A percentile compares a stretch with the other conserved stretches of the same genome.
Conservation (phyloP, 192 early-diverging fungal genomes). For the Coemansia sp. region DNA sequence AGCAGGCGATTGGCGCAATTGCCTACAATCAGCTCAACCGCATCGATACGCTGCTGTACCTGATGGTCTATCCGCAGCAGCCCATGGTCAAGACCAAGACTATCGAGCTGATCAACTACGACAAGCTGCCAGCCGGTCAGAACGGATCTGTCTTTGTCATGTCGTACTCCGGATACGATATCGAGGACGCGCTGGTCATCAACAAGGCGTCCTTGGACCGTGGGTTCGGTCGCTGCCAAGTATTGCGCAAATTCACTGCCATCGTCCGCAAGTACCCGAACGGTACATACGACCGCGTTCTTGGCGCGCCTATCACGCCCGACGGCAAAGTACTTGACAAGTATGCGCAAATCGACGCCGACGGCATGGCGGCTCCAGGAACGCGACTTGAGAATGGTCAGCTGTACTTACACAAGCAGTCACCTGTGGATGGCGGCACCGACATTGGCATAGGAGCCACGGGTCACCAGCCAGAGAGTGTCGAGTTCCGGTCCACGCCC, state of each 20-base stretch:
- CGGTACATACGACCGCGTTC: slow-evolving; percentile 78
- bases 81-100: slow-evolving; percentile 98
- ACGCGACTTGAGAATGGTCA: slow-evolving; percentile 70
- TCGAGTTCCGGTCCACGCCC: slow-evolving; percentile 69
- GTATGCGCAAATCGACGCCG: slow-evolving; percentile 75
- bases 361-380: slow-evolving; percentile 89
- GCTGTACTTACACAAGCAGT: slow-evolving; percentile 84
- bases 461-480: slow-evolving; percentile 17
- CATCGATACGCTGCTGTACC: slow-evolving; percentile 93
- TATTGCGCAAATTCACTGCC: slow-evolving; percentile 84
- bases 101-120: slow-evolving; percentile 95
- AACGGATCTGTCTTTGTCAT: slow-evolving; percentile 96
- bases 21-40: slow-evolving; percentile 93
- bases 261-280: slow-evolving; percentile 90
- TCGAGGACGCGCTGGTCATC: slow-evolving; percentile 96
- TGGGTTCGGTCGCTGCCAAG: slow-evolving; percentile 94
- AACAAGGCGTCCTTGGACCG: slow-evolving; percentile 93
- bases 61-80: slow-evolving; percentile 96
- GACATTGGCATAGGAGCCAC: slow-evolving; percentile 58
- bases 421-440: slow-evolving; percentile 70
- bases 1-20: slow-evolving; percentile 98
- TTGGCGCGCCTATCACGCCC: slow-evolving; percentile 61
- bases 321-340: slow-evolving; percentile 53
- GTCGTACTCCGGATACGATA: slow-evolving; percentile 97
- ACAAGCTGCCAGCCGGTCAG: slow-evolving; percentile 81